Conservation (phyloP, 2,329 filamentous ascomycete genomes). For the Claviceps sorghi region DNA sequence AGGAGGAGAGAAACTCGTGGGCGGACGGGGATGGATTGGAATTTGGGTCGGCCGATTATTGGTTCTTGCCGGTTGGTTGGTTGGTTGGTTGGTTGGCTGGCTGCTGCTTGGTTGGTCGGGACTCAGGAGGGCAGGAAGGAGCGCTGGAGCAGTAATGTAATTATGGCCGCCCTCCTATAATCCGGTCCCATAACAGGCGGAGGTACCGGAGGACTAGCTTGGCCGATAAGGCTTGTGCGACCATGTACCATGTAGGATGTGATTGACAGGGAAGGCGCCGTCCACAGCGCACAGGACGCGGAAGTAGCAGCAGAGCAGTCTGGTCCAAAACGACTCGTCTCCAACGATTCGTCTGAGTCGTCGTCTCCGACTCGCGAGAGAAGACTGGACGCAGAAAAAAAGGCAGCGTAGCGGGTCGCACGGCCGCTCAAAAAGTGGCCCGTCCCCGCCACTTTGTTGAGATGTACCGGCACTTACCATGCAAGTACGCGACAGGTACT, state of each 20-base stretch:
- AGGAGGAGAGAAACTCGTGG: background rate
- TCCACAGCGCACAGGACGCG: background rate
- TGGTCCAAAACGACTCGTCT: background rate
- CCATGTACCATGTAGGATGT: background rate
- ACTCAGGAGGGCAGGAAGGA: background rate
- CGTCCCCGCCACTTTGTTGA: background rate
- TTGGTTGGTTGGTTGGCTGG: background rate
- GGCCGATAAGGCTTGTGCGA: constrained; percentile 1
- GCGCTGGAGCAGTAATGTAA: background rate
- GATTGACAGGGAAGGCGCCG: constrained; percentile 1
- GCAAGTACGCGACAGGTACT: background rate
- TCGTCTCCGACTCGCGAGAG: background rate
- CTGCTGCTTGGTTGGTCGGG: background rate
- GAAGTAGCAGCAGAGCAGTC: background rate
- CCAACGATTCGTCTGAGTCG: background rate
- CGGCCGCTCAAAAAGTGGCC: background rate
- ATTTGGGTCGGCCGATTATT: background rate
- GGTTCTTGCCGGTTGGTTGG: background rate
- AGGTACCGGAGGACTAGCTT: background rate
- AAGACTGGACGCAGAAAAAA: background rate
- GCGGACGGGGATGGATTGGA: constrained; percentile 1
- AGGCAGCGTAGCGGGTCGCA: background rate
- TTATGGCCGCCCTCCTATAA: background rate
- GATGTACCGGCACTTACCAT: background rate
- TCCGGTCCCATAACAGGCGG: background rate